Evolutionary conservation across 768 basidiomycete genomes (phyloP).

Genomic region (Sarcodon sp.): DNA sequence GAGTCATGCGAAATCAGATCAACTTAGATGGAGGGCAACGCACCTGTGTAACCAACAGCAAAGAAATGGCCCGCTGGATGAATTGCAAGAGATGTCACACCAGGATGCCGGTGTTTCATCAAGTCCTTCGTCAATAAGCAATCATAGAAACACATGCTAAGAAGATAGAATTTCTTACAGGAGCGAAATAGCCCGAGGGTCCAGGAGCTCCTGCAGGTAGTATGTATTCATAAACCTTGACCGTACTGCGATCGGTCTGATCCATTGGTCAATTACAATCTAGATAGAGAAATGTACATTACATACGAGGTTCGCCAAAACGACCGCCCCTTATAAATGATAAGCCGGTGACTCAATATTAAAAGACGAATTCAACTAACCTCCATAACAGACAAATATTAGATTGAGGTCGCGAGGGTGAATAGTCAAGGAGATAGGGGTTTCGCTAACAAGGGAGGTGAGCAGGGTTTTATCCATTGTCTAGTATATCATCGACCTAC

Average conservation of each 20-base stretch:
- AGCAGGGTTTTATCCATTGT: neutral
- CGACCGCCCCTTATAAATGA: conserved; percentile 38
- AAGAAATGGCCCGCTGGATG: conserved; percentile 71
- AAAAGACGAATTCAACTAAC: conserved; percentile 20
- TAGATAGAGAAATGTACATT: neutral
- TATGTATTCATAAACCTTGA: conserved; percentile 55
- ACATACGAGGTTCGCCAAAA: conserved; percentile 45
- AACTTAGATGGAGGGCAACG: too few species aligned
- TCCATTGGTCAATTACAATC: neutral
- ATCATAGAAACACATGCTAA: neutral
- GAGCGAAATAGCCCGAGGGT: conserved; percentile 46
- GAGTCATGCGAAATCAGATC: too few species aligned
- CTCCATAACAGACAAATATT: conserved; percentile 65
- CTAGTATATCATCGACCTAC: conserved; percentile 16
- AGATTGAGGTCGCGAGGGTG: conserved; percentile 68
- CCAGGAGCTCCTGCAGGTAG: conserved; percentile 77
- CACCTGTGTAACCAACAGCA: conserved; percentile 51
- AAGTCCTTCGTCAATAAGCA: conserved; percentile 31
- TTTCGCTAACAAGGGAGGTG: conserved; percentile 9
- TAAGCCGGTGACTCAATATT: conserved; percentile 1
- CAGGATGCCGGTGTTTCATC: conserved; percentile 54
- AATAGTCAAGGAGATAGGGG: conserved; percentile 45
- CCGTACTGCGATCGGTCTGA: conserved; percentile 31
- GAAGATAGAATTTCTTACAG: conserved; percentile 23
- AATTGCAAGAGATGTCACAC: conserved; percentile 59